Evolutionary conservation across 2,329 filamentous ascomycete species (phyloP), one percentile per base, ranked within the genome.

Genomic region (Fusarium camptoceras): DNA sequence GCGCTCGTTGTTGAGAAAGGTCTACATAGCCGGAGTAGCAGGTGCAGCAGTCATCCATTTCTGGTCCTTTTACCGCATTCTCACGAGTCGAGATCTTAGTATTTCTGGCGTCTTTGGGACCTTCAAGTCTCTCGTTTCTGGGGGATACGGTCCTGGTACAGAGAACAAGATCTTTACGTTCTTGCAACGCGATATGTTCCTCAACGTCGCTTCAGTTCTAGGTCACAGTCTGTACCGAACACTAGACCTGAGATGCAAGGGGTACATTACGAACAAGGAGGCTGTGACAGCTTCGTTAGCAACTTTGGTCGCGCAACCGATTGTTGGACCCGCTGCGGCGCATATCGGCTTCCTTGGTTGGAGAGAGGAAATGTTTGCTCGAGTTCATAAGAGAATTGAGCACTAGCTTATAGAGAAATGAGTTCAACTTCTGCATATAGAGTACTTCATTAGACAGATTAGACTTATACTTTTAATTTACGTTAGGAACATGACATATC

Each of bases 321-420:
- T 65, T 10, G 22, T 65, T 11, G 62, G 62, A 1, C 62, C 62
- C 1, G 60, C 53, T 24, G 62, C 62, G 22, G 30, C 34, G 15
- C 62, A 65, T 6, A 59, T 65, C 3, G 47, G 46, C 3, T 53
- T 65, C 7, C 25, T 65, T 14, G 60, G 60, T 0, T 65, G 62
- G 60, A 31, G 62, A 4, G 62, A 65, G 6, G 41, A 60, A 6
- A 24, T 59, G 5, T 58, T 64, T 25, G 25, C 25, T 11, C 18
- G 34, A 8, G 20, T 53, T 8, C 25, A 53, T 1, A 53, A 53
- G 15, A 16, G 14, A 6, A 28, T 53, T 5, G 22, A n/a, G 18
- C 18, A 37, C 6, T 37, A n/a, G 10, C 31, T 11, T 34, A 18
- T 34, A 34, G 9, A 34, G 8, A 34, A 9, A 18, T 18, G 16